Evolutionary conservation across 192 early-diverging fungal species (phyloP).

Genomic region (Podila epigama): DNA sequence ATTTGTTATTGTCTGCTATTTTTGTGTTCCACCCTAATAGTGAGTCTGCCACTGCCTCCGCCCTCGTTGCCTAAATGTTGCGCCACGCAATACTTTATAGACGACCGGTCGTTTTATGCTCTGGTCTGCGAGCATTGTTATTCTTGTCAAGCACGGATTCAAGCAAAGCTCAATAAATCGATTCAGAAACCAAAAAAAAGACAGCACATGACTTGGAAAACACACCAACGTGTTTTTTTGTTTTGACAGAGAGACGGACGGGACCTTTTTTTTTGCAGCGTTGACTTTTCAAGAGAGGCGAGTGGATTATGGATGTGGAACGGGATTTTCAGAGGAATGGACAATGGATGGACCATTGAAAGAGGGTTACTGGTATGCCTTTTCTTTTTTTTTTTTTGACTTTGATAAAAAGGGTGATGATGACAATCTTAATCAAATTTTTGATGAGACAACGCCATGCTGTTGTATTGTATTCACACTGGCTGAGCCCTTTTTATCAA

Average conservation of each 20-base stretch:
- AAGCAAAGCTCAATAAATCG: constrained; percentile 4
- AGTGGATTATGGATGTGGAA: neutral
- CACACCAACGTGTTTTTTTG: neutral
- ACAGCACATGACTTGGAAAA: neutral
- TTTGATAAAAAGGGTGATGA: neutral
- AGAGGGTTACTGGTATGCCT: neutral
- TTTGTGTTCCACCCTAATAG: constrained; percentile 56
- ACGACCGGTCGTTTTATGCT: too few relatives aligned
- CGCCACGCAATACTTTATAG: neutral
- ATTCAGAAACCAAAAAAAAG: neutral
- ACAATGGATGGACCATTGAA: neutral
- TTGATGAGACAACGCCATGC: constrained; percentile 3
- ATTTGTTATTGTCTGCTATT: neutral
- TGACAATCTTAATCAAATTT: constrained; percentile 1
- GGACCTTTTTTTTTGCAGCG: too few relatives aligned
- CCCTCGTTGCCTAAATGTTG: constrained; percentile 74
- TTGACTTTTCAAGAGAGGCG: neutral
- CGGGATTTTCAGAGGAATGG: neutral
- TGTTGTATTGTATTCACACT: constrained; percentile 4
- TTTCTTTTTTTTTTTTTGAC: neutral
- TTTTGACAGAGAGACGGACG: too few relatives aligned
- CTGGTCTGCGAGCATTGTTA: neutral
- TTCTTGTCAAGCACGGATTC: neutral
- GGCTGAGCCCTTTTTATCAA: neutral
- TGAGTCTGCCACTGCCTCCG: constrained; percentile 79